phyloP scores from a whole-genome alignment of 1,284 basidiomycete genomes.

The Heimioporus retisporus region DNA sequence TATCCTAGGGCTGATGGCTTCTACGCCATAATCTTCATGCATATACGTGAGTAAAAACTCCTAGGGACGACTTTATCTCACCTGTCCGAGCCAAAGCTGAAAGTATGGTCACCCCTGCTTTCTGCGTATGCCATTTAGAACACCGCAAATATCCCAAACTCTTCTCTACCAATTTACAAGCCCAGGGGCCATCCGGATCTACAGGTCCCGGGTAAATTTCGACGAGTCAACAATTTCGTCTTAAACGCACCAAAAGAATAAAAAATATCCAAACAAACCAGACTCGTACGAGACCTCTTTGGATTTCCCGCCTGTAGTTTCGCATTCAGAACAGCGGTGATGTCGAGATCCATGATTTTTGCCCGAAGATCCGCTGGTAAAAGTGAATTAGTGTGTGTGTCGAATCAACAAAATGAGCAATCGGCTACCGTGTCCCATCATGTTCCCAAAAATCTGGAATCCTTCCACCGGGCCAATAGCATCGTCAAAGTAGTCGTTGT shows the following conservation, averaged over 20 bases:
- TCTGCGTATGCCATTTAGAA: not conserved
- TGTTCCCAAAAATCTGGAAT: not conserved
- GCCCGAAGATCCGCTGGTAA: not conserved
- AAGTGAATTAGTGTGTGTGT: not conserved
- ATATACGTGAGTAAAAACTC: not conserved
- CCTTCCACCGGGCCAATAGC: not conserved
- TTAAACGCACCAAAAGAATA: not conserved
- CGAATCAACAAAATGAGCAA: too few species aligned
- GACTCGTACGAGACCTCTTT: not conserved
- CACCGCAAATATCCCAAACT: not conserved
- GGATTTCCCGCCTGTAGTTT: not conserved
- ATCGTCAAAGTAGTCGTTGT: not conserved
- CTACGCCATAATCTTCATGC: slow-evolving; percentile 28
- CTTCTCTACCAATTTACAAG: not conserved
- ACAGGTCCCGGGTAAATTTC: not conserved
- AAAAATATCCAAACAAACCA: not conserved
- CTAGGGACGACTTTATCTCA: not conserved
- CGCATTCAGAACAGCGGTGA: not conserved
- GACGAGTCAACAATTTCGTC: not conserved
- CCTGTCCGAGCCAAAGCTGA: not conserved
- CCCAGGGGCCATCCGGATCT: not conserved
- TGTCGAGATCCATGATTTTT: not conserved
- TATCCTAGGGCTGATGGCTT: slow-evolving; percentile 18
- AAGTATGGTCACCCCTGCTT: not conserved
- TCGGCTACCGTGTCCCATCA: not conserved